phyloP scores from a whole-genome alignment of 1,284 basidiomycete genomes.

The Cryptococcus sp. region DNA sequence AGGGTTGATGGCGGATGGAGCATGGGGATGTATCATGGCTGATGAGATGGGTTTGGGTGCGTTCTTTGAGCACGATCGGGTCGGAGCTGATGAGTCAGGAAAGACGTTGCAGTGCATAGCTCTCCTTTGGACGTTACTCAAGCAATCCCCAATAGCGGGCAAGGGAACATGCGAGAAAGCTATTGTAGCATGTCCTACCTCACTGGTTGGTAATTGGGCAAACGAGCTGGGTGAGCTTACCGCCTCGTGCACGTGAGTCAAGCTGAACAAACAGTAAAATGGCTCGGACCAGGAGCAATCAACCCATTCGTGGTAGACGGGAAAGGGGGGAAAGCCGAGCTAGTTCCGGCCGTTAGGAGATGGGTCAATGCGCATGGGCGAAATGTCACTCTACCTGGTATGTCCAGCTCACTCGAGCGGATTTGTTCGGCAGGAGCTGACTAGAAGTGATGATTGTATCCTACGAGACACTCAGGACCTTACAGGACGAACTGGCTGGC shows the following conservation, averaged over 20 bases:
- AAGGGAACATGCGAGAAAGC: constrained; percentile 93
- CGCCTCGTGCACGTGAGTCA: not conserved
- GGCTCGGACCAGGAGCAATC: constrained; percentile 81
- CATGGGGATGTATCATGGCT: constrained; percentile 97
- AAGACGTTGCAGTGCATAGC: constrained; percentile 97
- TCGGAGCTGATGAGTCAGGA: constrained; percentile 30
- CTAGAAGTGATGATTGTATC: constrained; percentile 93
- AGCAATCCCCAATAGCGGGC: constrained; percentile 84
- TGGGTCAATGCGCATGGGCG: constrained; percentile 84
- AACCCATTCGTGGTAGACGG: constrained; percentile 81
- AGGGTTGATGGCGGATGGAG: constrained; percentile 84
- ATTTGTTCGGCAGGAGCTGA: not conserved
- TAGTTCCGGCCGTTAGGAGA: constrained; percentile 70
- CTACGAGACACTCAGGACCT: constrained; percentile 89
- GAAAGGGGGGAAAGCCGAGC: constrained; percentile 76
- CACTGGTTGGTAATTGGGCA: constrained; percentile 96
- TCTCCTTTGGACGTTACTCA: constrained; percentile 92
- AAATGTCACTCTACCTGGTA: constrained; percentile 83
- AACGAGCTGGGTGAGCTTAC: constrained; percentile 75
- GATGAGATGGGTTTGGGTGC: constrained; percentile 95
- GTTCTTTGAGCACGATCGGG: too few species aligned
- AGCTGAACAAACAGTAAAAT: constrained; percentile 62
- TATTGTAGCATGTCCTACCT: constrained; percentile 96
- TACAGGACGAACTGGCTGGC: constrained; percentile 67
- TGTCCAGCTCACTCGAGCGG: constrained; percentile 19